A percentile compares a stretch with the other conserved stretches of the same genome.
phyloP scores from a whole-genome alignment of 1,139 yeast genomes.

The Scheffersomyces segobiensis region DNA sequence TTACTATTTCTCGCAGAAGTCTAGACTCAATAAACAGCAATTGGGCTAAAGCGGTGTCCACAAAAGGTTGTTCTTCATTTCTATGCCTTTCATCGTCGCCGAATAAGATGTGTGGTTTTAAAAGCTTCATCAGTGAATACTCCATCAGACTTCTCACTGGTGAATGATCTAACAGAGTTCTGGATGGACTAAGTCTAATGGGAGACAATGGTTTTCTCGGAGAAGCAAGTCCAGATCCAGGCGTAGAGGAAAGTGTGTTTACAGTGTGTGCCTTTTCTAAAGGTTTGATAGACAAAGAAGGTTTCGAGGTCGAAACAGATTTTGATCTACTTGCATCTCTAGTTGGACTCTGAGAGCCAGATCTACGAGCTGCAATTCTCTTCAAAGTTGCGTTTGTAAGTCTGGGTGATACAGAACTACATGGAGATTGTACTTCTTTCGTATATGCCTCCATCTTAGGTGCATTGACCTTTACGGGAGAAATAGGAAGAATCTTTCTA shows the following conservation, averaged over 20 bases:
- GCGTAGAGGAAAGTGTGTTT: conserved; percentile 4
- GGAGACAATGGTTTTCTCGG: conserved; percentile 4
- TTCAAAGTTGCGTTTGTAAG: conserved; percentile 32
- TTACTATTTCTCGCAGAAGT: not conserved
- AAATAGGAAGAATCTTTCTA: conserved; percentile 31
- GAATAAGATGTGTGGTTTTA: not conserved
- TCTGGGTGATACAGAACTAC: conserved; percentile 17
- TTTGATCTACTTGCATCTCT: not conserved
- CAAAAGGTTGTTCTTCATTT: not conserved
- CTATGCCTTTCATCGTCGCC: not conserved
- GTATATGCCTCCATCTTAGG: not conserved
- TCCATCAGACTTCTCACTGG: conserved; percentile 1
- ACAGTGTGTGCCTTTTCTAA: not conserved
- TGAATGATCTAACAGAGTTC: conserved; percentile 5
- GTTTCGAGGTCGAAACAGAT: not conserved
- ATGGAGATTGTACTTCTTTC: not conserved
- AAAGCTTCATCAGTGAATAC: not conserved
- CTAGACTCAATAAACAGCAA: not conserved
- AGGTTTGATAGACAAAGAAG: not conserved
- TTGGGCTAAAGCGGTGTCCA: not conserved
- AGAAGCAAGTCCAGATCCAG: not conserved
- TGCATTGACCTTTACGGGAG: conserved; percentile 1
- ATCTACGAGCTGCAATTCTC: conserved; percentile 27
- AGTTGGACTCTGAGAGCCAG: conserved; percentile 5
- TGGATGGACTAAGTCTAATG: conserved; percentile 1